Evolutionary conservation across 495 filamentous ascomycete genomes (phyloP).

Genomic region (Hypoxylon trugodes): DNA sequence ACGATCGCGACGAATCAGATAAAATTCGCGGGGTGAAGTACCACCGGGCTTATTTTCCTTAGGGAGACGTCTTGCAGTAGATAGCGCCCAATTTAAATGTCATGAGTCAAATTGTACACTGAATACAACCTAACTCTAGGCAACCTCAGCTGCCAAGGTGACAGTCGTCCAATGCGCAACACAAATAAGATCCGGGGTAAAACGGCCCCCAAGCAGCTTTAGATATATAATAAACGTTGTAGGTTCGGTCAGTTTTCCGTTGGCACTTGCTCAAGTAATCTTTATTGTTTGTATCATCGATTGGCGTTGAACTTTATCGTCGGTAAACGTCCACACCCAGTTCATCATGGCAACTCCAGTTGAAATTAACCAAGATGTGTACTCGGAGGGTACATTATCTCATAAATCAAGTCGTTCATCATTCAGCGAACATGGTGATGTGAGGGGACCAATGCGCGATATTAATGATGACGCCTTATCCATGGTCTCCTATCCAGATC

Average conservation of each 20-base stretch:
- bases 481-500: conserved; percentile 20
- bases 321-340: not conserved
- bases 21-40: no score
- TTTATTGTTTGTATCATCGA: not conserved
- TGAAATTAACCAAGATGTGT: not conserved
- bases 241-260: not conserved
- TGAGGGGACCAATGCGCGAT: conserved; percentile 3
- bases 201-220: conserved; percentile 5
- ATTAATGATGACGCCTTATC: conserved; percentile 20
- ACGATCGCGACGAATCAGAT: no score
- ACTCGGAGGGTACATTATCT: conserved; percentile 2
- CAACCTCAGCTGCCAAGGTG: conserved; percentile 23
- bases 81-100: conserved; percentile 25
- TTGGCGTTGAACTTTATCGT: no score
- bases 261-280: not conserved
- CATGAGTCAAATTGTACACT: not conserved
- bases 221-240: not conserved
- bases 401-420: conserved; percentile 2
- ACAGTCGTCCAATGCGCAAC: not conserved
- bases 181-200: not conserved
- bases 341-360: conserved; percentile 6
- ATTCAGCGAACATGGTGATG: conserved; percentile 12
- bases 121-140: conserved; percentile 12
- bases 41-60: not conserved
- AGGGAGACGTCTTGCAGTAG: conserved; percentile 12